Percentiles rank a stretch among this genome's conserved stretches.
Evolutionary conservation across 1,284 basidiomycete genomes (phyloP).

Genomic region (Ustilago loliicola): DNA sequence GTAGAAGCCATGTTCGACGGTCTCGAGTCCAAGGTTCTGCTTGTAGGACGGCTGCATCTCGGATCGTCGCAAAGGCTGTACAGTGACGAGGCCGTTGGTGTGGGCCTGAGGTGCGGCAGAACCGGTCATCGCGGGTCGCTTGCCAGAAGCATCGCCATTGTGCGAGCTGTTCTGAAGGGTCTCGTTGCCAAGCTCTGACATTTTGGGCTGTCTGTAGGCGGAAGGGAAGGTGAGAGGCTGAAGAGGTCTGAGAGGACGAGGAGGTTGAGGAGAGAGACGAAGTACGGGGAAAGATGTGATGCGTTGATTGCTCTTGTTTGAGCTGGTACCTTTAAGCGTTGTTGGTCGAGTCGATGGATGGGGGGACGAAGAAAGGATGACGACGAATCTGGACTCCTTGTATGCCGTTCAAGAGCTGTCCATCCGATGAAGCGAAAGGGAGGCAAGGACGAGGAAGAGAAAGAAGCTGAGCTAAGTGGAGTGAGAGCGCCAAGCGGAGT

Average conservation of each 20-base stretch:
- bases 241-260: background rate
- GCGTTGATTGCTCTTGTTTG: no score
- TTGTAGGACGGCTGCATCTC: slow-evolving; percentile 73
- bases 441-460: slow-evolving; percentile 5
- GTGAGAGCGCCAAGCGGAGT: slow-evolving; percentile 16
- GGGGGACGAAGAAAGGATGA: background rate
- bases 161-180: slow-evolving; percentile 17
- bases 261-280: background rate
- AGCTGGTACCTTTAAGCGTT: no score
- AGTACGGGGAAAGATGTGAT: background rate
- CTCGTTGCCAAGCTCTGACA: slow-evolving; percentile 32
- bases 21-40: slow-evolving; percentile 45
- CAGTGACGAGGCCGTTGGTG: slow-evolving; percentile 67
- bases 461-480: slow-evolving; percentile 17
- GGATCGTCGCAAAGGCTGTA: slow-evolving; percentile 83
- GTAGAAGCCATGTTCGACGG: slow-evolving; percentile 59
- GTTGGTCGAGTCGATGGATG: background rate
- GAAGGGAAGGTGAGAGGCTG: background rate
- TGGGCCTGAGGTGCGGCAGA: slow-evolving; percentile 12
- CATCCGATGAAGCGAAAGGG: slow-evolving; percentile 2
- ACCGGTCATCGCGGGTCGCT: slow-evolving; percentile 22
- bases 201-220: slow-evolving; percentile 11
- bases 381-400: background rate
- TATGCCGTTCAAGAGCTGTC: slow-evolving; percentile 15
- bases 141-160: slow-evolving; percentile 15